phyloP scores from a whole-genome alignment of 192 early-diverging fungal species.

The Entophlyctis luteolus region DNA sequence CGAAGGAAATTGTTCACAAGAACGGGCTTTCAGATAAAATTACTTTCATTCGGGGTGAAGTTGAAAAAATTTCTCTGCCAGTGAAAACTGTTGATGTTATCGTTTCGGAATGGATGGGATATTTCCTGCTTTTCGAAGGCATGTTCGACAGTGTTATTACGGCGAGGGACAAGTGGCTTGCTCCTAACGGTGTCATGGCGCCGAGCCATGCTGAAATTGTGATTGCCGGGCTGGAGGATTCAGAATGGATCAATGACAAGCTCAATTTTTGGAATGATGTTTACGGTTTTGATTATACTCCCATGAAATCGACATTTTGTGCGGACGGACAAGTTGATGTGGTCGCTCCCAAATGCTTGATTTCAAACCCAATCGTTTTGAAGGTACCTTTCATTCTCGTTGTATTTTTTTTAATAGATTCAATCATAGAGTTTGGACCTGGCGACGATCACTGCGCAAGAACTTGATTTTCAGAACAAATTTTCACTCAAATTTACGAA shows the following conservation, averaged over 20 bases:
- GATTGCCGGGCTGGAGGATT: conserved; percentile 70
- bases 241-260: conserved; percentile 76
- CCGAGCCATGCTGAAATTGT: conserved; percentile 70
- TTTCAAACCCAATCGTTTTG: conserved; percentile 62
- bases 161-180: conserved; percentile 77
- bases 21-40: conserved; percentile 61
- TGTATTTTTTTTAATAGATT: background rate
- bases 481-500: conserved; percentile 65
- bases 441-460: conserved; percentile 58
- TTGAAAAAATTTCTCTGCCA: conserved; percentile 76
- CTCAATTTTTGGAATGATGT: conserved; percentile 85
- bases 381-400: conserved; percentile 19
- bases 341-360: conserved; percentile 61
- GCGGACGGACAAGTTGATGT: conserved; percentile 82
- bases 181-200: conserved; percentile 61
- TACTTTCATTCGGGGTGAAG: conserved; percentile 68
- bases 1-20: conserved; percentile 67
- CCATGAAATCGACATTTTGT: conserved; percentile 72
- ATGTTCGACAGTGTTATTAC: conserved; percentile 87
- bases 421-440: conserved; percentile 62
- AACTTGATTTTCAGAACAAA: conserved; percentile 68
- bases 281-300: conserved; percentile 89
- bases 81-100: conserved; percentile 78
- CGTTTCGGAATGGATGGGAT: conserved; percentile 92
- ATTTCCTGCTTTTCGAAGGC: conserved; percentile 84